Evolutionary conservation across 192 early-diverging fungal species (phyloP).

Genomic region (Coemansia sp.): DNA sequence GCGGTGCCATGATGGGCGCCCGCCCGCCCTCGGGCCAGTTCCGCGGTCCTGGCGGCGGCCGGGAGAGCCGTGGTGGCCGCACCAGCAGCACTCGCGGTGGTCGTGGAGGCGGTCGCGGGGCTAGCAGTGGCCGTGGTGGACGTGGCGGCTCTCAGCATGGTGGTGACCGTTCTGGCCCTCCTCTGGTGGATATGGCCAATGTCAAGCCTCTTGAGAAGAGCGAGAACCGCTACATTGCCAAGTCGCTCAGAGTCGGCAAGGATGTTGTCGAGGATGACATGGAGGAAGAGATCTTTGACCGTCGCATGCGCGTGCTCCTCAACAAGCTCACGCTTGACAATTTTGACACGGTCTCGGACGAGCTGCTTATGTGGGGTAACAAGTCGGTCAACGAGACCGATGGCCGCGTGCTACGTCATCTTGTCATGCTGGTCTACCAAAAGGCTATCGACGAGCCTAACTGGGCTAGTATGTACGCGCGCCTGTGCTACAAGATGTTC

Average conservation of each 20-base stretch:
- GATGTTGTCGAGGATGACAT: constrained; percentile 57
- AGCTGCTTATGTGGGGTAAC: constrained; percentile 82
- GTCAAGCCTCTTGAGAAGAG: constrained; percentile 80
- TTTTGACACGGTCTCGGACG: constrained; percentile 83
- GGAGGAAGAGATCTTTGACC: constrained; percentile 64
- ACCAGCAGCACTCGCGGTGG: constrained; percentile 54
- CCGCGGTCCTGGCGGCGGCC: constrained; percentile 56
- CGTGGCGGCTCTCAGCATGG: constrained; percentile 53
- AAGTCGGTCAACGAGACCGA: constrained; percentile 67
- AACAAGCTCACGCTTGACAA: constrained; percentile 98
- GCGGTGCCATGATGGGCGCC: constrained; percentile 40
- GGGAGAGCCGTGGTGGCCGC: constrained; percentile 62
- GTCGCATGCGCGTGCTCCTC: constrained; percentile 85
- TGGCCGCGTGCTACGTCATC: constrained; percentile 73
- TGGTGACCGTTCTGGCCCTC: constrained; percentile 25
- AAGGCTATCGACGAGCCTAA: constrained; percentile 95
- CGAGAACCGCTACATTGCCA: constrained; percentile 79
- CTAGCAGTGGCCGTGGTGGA: constrained; percentile 39
- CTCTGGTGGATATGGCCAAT: constrained; percentile 47
- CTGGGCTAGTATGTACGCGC: constrained; percentile 90
- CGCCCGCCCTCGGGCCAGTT: constrained; percentile 53
- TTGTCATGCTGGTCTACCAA: constrained; percentile 88
- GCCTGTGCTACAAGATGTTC: constrained; percentile 82
- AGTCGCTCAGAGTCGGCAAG: constrained; percentile 32
- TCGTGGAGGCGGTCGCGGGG: constrained; percentile 60